Conservation (phyloP, 345 rosid genomes). For the Microcos paniculata region DNA sequence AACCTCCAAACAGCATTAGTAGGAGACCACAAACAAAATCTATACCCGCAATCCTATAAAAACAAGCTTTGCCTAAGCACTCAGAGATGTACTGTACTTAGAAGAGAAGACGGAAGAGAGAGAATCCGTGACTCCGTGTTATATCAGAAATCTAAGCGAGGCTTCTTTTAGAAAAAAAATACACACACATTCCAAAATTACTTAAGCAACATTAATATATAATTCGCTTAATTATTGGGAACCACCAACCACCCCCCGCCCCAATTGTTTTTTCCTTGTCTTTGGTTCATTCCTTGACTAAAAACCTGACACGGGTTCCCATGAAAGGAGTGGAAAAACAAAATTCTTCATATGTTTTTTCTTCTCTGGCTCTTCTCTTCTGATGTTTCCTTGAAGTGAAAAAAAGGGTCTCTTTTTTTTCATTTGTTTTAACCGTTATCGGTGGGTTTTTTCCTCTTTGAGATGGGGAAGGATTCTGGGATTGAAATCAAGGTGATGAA, state of each 20-base stretch:
- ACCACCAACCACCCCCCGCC: no score
- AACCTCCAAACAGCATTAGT: not conserved
- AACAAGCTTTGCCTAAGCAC: not conserved
- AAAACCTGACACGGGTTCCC: not conserved
- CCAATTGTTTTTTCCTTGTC: not conserved
- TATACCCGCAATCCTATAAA: not conserved
- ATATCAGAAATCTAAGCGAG: not conserved
- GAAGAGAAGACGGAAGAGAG: not conserved
- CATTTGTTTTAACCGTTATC: no score
- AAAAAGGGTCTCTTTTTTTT: not conserved
- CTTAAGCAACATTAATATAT: not conserved
- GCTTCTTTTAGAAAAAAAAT: not conserved
- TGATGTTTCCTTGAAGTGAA: not conserved
- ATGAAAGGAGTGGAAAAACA: not conserved
- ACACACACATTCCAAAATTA: not conserved
- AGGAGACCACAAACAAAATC: not conserved
- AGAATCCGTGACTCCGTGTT: conserved; percentile 7
- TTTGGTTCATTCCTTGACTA: conserved; percentile 1
- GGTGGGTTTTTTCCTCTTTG: not conserved
- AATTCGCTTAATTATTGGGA: not conserved
- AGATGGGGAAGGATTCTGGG: conserved; percentile 36
- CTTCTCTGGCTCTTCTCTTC: not conserved
- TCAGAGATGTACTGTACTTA: not conserved
- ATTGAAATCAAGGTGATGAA: conserved; percentile 51
- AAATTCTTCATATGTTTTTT: not conserved